Conservation (phyloP, 2,329 filamentous ascomycete species). For the Aspergillus alliaceus region DNA sequence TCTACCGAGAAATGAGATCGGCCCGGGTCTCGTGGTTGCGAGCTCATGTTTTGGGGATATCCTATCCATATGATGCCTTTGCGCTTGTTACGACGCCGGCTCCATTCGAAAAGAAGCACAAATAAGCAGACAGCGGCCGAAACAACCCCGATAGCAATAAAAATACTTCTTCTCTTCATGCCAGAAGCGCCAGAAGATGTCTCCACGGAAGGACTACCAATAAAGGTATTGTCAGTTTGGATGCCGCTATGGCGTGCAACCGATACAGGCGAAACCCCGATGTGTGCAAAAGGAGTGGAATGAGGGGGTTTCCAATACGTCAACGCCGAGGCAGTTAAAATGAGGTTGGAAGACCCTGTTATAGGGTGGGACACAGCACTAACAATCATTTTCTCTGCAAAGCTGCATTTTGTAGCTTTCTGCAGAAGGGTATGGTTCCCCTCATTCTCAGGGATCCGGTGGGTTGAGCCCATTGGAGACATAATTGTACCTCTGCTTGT, state of each 20-base stretch:
- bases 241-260: neutral
- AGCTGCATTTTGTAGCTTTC: too few relatives aligned
- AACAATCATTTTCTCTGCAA: too few relatives aligned
- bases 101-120: neutral
- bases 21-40: neutral
- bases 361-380: too few relatives aligned
- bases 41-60: neutral
- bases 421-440: too few relatives aligned
- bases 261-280: neutral
- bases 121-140: neutral
- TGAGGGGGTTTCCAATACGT: neutral
- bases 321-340: neutral
- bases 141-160: neutral
- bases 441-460: too few relatives aligned
- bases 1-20: neutral
- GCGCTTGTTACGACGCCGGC: neutral
- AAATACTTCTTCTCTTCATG: neutral
- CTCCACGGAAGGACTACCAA: neutral
- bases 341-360: neutral
- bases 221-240: neutral
- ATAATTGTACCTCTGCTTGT: too few relatives aligned
- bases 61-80: neutral
- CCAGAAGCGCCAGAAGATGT: neutral
- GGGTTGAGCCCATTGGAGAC: too few relatives aligned
- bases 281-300: neutral